These are phyloP conservation scores for Backusella psychrophila DNA, from an alignment of 192 early-diverging fungal species.

Conservation along the genomic window DNA sequence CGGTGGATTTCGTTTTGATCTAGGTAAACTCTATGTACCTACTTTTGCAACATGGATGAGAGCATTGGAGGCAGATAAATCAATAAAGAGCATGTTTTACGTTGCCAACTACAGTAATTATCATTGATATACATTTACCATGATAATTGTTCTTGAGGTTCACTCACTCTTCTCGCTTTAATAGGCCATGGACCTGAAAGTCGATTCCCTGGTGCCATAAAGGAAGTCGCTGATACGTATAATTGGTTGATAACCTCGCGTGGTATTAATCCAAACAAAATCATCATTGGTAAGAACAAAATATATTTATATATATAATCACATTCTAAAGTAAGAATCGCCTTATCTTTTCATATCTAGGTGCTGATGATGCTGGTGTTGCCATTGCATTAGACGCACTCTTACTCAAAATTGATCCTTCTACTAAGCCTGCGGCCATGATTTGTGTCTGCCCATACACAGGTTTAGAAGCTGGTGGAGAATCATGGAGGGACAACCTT, in stretches of 20 bases:
- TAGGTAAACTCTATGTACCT: constrained; percentile 13
- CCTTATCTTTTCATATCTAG: background rate
- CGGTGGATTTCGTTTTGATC: constrained; percentile 22
- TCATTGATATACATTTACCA: background rate
- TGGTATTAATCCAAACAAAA: background rate
- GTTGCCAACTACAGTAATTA: constrained; percentile 17
- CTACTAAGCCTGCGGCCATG: background rate
- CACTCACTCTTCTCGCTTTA: background rate
- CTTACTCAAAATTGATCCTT: background rate
- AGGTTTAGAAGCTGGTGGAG: constrained; percentile 21
- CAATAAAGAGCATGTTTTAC: constrained; percentile 5
- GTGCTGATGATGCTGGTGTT: constrained; percentile 21
- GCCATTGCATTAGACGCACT: constrained; percentile 12
- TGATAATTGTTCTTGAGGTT: background rate
- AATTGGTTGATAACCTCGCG: constrained; percentile 5
- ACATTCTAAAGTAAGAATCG: background rate
- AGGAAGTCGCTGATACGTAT: constrained; percentile 10
- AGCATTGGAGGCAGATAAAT: constrained; percentile 18
- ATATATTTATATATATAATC: background rate
- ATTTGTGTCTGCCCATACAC: constrained; percentile 23
- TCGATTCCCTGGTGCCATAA: background rate
- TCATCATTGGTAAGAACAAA: constrained; percentile 9
- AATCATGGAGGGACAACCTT: constrained; percentile 16
- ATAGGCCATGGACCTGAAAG: constrained; percentile 12
- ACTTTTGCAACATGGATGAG: constrained; percentile 24